A percentile compares a stretch with the other conserved stretches of the same genome.
phyloP scores from a whole-genome alignment of 768 basidiomycete species.

The Rhodotorula kratochvilovae region DNA sequence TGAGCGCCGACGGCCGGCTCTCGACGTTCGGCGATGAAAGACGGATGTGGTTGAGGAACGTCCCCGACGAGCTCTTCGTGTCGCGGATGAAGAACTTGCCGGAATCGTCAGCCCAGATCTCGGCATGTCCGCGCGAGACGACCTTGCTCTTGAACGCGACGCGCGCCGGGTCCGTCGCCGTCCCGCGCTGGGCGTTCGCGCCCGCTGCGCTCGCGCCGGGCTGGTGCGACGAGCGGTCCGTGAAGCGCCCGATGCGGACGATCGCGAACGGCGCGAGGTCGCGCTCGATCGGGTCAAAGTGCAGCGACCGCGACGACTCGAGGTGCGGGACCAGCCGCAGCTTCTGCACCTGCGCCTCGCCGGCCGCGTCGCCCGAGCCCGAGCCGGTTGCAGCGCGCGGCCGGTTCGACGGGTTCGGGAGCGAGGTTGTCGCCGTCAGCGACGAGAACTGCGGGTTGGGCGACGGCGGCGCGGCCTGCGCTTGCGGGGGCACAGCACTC shows the following conservation, averaged over 20 bases:
- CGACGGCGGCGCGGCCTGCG: too few relatives aligned
- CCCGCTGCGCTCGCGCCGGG: conserved; percentile 52
- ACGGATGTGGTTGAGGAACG: conserved; percentile 90
- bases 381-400: conserved; percentile 19
- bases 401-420: conserved; percentile 1
- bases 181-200: conserved; percentile 52
- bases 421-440: conserved; percentile 8
- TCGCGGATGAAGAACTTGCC: conserved; percentile 77
- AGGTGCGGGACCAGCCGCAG: conserved; percentile 94
- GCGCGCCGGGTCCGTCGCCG: conserved; percentile 69
- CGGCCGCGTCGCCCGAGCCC: too few relatives aligned
- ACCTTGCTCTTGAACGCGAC: conserved; percentile 95
- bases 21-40: conserved; percentile 79
- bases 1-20: conserved; percentile 68
- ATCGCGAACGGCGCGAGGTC: conserved; percentile 70
- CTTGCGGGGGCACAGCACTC: not conserved
- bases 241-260: conserved; percentile 89
- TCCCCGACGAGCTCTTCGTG: conserved; percentile 83
- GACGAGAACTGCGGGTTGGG: not conserved
- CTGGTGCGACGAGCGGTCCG: conserved; percentile 57
- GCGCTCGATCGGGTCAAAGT: conserved; percentile 85
- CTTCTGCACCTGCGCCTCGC: conserved; percentile 54
- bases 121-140: conserved; percentile 87
- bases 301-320: conserved; percentile 78
- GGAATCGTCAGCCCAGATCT: conserved; percentile 67